Percentiles rank a stretch among this genome's conserved stretches.
phyloP scores from a whole-genome alignment of 169 alveolate species.

The Eimeria praecox region DNA sequence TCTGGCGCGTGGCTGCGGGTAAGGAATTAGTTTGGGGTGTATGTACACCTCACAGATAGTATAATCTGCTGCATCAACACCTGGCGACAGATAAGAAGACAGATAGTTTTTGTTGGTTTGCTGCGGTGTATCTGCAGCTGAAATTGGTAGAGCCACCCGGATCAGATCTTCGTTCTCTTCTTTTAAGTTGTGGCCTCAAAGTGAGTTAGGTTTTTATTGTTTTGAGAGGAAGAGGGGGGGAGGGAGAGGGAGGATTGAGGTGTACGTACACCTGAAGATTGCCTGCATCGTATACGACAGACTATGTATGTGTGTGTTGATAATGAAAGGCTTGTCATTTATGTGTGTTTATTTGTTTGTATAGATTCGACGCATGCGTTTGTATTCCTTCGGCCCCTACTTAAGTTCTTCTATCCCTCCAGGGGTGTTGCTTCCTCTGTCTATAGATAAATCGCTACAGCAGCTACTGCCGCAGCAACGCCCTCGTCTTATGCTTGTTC shows the following conservation, averaged over 20 bases:
- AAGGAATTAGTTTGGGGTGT: background rate
- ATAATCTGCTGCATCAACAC: background rate
- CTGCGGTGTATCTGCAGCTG: slow-evolving; percentile 43
- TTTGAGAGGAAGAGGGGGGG: background rate
- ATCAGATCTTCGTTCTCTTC: background rate
- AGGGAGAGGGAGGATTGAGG: background rate
- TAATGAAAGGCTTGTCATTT: too few relatives aligned
- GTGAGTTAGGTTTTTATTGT: background rate
- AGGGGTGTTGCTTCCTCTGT: background rate
- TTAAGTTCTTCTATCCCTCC: slow-evolving; percentile 13
- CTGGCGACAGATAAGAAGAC: too few relatives aligned
- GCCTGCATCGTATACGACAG: background rate
- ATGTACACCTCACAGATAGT: background rate
- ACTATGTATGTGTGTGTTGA: background rate
- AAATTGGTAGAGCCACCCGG: slow-evolving; percentile 60
- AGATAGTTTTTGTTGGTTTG: too few relatives aligned
- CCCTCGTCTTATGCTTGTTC: slow-evolving; percentile 21
- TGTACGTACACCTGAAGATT: background rate
- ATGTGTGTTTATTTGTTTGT: background rate
- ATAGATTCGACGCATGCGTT: slow-evolving; percentile 33
- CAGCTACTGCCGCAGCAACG: background rate
- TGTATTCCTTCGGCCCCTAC: slow-evolving; percentile 49
- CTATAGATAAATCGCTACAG: background rate
- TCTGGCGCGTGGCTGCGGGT: slow-evolving; percentile 69
- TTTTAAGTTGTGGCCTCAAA: slow-evolving; percentile 17